Base-by-base conservation (phyloP, 768 basidiomycete species). In the Sutorius australiensis region DNA sequence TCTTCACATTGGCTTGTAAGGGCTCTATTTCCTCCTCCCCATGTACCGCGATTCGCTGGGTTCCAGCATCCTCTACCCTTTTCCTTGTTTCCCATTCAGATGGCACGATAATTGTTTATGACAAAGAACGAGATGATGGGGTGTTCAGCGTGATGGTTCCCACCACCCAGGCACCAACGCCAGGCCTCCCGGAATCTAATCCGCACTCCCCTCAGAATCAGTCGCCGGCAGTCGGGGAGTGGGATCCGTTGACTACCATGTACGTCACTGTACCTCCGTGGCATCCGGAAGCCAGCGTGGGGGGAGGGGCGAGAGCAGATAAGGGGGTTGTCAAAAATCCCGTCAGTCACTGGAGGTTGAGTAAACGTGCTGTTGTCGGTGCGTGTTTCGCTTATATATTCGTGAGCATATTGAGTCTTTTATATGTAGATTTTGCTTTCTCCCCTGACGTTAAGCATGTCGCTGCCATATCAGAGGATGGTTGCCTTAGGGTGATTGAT, bases 401-500 rank as follows among this genome's bases (percentile, higher is more conserved):
- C 51, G 28, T 28, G 13, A 31, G 33, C 51, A 1, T 28, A 39
- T 31, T 34, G 54, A 51, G 60, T 21, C 38, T 38, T 21, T 46
- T 30, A 38, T 46, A 19, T 31, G 4, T 54, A 94, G 94, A 92
- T 59, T 90, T 97, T 63, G 88, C 87, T 2, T 95, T 97, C 70
- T 94, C 93, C 12, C 93, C 95, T 0, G 95, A 98, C 62, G 88
- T 92, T 28, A 87, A 89, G 70, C 86, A 87, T 57, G 84, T 97
- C 21, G 95, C 91, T 0, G 88, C 87, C 0, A 91, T 92, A 24
- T 87, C 91, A 11, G 95, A 98, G 61, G 97, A 98, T 62, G 95
- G 95, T 0, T 90, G 87, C 66, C 68, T 98, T 56, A 75, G 95
- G 60, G 84, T 99, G 12, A 88, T 98, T 31, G 95, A 98, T 63